Conservation (phyloP, 2,329 filamentous ascomycete species). For the Thermothelomyces thermophilus region DNA sequence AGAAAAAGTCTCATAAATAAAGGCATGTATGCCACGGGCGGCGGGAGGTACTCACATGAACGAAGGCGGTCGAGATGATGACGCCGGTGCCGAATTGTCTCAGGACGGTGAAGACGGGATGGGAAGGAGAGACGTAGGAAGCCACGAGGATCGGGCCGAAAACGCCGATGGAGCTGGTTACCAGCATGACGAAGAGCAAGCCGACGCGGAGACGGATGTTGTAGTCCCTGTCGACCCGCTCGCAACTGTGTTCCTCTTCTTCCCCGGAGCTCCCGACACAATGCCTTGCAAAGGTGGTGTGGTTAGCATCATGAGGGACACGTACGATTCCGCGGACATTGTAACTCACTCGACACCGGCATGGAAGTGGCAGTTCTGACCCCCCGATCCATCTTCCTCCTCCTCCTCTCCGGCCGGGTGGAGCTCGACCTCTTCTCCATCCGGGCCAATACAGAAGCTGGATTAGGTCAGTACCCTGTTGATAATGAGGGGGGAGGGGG, state of each 20-base stretch:
- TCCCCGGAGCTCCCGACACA: conserved; percentile 51
- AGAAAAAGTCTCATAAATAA: too few species aligned
- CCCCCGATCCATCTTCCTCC: not conserved
- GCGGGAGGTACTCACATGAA: conserved; percentile 51
- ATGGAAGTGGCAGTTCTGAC: conserved; percentile 63
- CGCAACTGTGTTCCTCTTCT: conserved; percentile 38
- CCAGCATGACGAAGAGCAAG: conserved; percentile 64
- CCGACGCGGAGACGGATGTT: conserved; percentile 63
- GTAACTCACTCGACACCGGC: conserved; percentile 62
- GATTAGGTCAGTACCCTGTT: not conserved
- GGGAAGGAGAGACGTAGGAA: conserved; percentile 47
- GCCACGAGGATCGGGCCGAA: conserved; percentile 60
- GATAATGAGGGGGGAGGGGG: too few species aligned
- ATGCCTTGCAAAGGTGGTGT: conserved; percentile 47
- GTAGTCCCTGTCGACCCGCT: conserved; percentile 47
- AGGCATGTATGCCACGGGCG: too few species aligned
- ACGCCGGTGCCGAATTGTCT: conserved; percentile 71
- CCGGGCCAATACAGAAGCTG: conserved; percentile 12
- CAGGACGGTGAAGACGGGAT: conserved; percentile 52
- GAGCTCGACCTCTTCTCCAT: conserved; percentile 18
- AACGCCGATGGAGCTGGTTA: conserved; percentile 60
- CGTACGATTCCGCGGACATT: not conserved
- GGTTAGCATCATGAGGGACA: not conserved
- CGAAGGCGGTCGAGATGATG: conserved; percentile 64
- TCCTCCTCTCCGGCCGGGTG: conserved; percentile 9